Evolutionary conservation across 345 rosid species (phyloP), one percentile per base, ranked within the genome.

Genomic region (Trapa incisa): DNA sequence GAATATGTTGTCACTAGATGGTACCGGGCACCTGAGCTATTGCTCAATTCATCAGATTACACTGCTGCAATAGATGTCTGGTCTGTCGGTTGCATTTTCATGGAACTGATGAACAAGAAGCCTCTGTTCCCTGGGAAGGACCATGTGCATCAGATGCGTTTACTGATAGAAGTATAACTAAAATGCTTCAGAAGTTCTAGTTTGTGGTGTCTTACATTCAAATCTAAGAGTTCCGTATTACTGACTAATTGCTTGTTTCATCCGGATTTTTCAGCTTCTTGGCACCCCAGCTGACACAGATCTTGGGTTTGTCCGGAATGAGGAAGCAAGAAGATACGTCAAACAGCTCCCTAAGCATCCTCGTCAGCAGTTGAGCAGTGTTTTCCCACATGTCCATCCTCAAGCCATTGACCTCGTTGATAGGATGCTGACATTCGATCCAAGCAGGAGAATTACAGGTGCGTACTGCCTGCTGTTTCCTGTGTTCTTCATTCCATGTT

Each of bases 1-100:
- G 99, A 94, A 70, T 94, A 94, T 80, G 99, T 94, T 68, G 97
- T 94, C 39, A 94, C 99, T 2, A 85, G 99, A 75, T 94, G 96
- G 99, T 94, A 91, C 63, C 77, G 99, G 68, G 97, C 99, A 56
- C 99, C 99, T 0, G 99, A 94, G 83, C 78, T 94, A 47, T 68
- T 94, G 72, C 81, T 94, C 65, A 94, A 87, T 83, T 88, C 95
- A 35, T 83, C 97, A 0, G 96, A 91, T 37, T 91, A 94, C 71
- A 91, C 93, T 22, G 89, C 93, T 22, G 85, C 99, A 37, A 94
- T 91, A 15, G 99, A 94, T 81, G 96, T 94, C 50, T 94, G 97
- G 99, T 94, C 99, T 65, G 99, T 91, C 12, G 99, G 99, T 65
- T 94, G 99, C 80, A 84, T 94, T 73, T 94, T 76, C 69, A 84